These are phyloP conservation scores for Typha latifolia DNA, from an alignment of 176 grass and related monocot species.

Conservation along the genomic window DNA sequence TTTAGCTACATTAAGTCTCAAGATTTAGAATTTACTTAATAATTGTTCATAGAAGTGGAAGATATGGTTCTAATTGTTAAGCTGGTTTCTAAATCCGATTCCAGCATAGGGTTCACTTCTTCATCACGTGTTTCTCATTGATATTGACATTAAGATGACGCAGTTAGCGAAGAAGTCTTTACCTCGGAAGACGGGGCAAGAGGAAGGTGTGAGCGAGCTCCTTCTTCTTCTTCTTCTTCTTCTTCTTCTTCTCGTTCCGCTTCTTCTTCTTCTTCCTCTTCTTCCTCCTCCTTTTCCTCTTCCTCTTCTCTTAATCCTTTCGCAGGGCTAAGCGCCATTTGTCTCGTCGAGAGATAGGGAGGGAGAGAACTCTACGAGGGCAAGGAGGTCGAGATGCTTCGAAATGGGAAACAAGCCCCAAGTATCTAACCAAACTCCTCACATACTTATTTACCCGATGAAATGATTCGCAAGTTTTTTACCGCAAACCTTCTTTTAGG, in stretches of 20 bases:
- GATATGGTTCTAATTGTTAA: too few species aligned
- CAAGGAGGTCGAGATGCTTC: not conserved
- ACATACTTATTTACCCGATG: too few species aligned
- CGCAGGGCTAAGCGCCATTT: conserved; percentile 4
- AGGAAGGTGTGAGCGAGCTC: conserved; percentile 62
- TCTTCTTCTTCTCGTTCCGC: conserved; percentile 1
- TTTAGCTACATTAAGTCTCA: too few species aligned
- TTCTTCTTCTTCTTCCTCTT: not conserved
- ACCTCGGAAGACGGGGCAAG: conserved; percentile 67
- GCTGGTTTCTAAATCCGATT: too few species aligned
- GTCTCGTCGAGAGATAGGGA: not conserved
- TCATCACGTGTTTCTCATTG: not conserved
- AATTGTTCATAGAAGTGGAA: too few species aligned
- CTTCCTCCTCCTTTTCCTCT: not conserved
- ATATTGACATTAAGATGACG: too few species aligned
- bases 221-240: conserved; percentile 23
- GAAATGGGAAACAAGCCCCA: too few species aligned
- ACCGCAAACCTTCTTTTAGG: too few species aligned
- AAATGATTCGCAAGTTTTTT: too few species aligned
- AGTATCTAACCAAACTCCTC: too few species aligned
- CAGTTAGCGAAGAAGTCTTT: not conserved
- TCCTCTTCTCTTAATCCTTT: not conserved
- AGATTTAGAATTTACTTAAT: too few species aligned
- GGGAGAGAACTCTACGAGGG: not conserved
- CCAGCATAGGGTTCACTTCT: too few species aligned